Evolutionary conservation across 1,284 basidiomycete species (phyloP).

Genomic region (Ganoderma sinense): DNA sequence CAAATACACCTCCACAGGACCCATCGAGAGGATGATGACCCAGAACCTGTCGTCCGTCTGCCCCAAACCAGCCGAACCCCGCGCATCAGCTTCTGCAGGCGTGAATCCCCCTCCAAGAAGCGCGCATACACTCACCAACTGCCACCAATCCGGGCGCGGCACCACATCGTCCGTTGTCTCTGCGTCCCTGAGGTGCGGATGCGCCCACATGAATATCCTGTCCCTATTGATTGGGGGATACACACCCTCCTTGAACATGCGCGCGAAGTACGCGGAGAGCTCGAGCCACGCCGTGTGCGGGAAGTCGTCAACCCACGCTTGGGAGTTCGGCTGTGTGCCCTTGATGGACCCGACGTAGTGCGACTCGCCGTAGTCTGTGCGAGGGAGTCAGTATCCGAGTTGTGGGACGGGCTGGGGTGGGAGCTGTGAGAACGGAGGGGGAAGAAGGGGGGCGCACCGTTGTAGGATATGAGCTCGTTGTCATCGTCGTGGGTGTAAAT

Average conservation of each 20-base stretch:
- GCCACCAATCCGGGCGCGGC: slow-evolving; percentile 48
- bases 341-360: slow-evolving; percentile 57
- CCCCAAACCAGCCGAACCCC: no score
- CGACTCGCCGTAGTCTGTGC: slow-evolving; percentile 62
- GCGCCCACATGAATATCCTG: slow-evolving; percentile 67
- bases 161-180: slow-evolving; percentile 47
- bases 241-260: slow-evolving; percentile 66
- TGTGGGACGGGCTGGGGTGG: no score
- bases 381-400: not conserved
- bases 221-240: slow-evolving; percentile 63
- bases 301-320: slow-evolving; percentile 62
- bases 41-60: slow-evolving; percentile 59
- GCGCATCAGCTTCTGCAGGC: not conserved
- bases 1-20: slow-evolving; percentile 34
- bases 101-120: no score
- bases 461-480: slow-evolving; percentile 72
- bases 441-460: slow-evolving; percentile 36
- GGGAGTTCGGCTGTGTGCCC: slow-evolving; percentile 51
- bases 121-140: slow-evolving; percentile 47
- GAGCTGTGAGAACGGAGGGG: not conserved
- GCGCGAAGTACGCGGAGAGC: slow-evolving; percentile 61
- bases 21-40: slow-evolving; percentile 63
- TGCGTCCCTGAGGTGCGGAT: slow-evolving; percentile 59
- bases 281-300: slow-evolving; percentile 60
- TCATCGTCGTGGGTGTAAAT: no score